Evolutionary conservation across 768 basidiomycete genomes (phyloP).

Genomic region (Psilocybe sp.): DNA sequence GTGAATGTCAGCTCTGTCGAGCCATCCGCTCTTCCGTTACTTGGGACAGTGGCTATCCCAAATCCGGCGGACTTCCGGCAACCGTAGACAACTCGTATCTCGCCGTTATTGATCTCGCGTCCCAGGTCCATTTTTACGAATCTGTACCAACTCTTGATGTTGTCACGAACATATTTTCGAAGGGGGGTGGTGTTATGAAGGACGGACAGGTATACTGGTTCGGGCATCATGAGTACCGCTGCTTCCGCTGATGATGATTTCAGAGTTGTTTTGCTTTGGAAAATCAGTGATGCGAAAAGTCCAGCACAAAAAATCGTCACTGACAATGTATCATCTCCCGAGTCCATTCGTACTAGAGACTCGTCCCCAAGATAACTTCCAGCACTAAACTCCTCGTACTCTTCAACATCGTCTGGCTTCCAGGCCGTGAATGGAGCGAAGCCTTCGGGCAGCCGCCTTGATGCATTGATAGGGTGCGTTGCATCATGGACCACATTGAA

Average conservation of each 20-base stretch:
- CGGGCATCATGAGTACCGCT: conserved; percentile 12
- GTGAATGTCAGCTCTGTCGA: neutral
- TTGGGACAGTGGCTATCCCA: conserved; percentile 12
- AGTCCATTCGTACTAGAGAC: neutral
- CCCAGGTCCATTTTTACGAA: conserved; percentile 7
- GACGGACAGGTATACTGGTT: conserved; percentile 5
- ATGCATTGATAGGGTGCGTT: conserved; percentile 4
- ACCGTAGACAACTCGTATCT: conserved; percentile 9
- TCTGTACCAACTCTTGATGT: conserved; percentile 10
- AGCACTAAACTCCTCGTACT: neutral
- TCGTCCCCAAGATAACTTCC: conserved; percentile 6
- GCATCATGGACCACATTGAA: conserved; percentile 10
- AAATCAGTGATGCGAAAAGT: neutral
- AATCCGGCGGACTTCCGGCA: conserved; percentile 9
- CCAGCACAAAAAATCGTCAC: neutral
- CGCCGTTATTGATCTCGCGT: conserved; percentile 6
- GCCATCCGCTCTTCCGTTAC: neutral
- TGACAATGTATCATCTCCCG: neutral
- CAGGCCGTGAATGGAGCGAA: neutral
- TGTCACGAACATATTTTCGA: conserved; percentile 3
- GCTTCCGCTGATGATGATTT: conserved; percentile 6
- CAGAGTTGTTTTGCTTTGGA: neutral
- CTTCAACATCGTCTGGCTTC: neutral
- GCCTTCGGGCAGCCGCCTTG: conserved; percentile 4
- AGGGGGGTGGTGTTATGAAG: neutral